A percentile compares a stretch with the other conserved stretches of the same genome.
Conservation (phyloP, 225 moss, liverwort and hornwort species). For the Pseudoscleropodium purum region DNA sequence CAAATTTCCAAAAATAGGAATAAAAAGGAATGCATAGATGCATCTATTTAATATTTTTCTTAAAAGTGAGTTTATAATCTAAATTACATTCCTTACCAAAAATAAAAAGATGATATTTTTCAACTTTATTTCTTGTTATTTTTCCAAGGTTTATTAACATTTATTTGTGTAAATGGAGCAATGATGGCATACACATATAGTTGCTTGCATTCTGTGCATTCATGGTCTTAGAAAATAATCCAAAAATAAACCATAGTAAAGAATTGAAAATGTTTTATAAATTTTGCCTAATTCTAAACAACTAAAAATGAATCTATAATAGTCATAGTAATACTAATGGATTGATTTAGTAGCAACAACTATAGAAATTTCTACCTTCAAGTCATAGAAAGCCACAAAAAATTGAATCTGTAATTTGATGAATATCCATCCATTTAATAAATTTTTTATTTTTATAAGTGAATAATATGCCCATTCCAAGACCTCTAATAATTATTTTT, state of each 20-base stretch:
- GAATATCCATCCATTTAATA: neutral
- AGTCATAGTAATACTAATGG: too few species aligned
- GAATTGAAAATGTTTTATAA: neutral
- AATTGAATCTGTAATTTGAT: accelerated
- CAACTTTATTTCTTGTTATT: too few species aligned
- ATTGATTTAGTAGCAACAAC: neutral
- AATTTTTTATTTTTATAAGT: neutral
- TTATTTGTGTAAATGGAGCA: neutral
- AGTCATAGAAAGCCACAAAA: neutral
- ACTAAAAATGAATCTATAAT: neutral
- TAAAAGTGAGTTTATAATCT: neutral
- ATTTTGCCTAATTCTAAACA: neutral
- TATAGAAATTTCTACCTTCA: neutral
- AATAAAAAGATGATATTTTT: neutral
- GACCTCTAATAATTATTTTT: neutral
- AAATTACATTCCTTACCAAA: neutral
- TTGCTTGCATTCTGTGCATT: neutral
- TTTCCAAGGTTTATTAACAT: neutral
- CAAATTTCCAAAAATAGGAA: neutral
- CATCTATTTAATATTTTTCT: neutral
- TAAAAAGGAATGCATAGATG: neutral
- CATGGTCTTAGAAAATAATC: neutral
- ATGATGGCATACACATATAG: neutral
- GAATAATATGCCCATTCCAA: neutral
- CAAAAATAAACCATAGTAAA: neutral